Evolutionary conservation across 306 rosid genomes (phyloP), one percentile per base, ranked within the genome.

Genomic region (Citrullus colocynthis): DNA sequence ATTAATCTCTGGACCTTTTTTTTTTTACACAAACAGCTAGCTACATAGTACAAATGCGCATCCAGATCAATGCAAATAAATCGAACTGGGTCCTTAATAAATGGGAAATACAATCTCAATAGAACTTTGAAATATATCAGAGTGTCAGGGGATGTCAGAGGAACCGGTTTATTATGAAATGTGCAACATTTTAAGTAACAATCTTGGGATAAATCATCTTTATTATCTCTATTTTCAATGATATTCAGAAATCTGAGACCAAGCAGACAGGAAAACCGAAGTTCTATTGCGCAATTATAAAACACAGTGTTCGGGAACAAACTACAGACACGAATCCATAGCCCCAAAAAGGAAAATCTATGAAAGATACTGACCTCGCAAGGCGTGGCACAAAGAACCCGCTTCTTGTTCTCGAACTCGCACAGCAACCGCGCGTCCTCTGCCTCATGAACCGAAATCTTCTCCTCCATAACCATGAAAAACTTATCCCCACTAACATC

Each of bases 401-500:
- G 81, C 18, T 88, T 89, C 13, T 78, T 81, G 58, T 85, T 86
- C 74, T 87, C 86, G 75, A 95, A 80, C 64, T 95, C 93, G 3
- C 84, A 80, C 71, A 95, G 80, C 83, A 95, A 54, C 30, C 84
- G 80, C 2, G 97, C 97, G 78, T 95, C 98, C 84, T 92, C 98
- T 0, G 96, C 89, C 42, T 90, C 87, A 41, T 95, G 98, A 54
- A 95, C 89, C 3, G 86, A 85, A 2, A 88, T 86, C 78, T 75
- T 88, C 78, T 89, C 90, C 49, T 85, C 95, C 57, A 59, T 58
- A 2, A 86, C 92, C 97, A 95, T 84, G 13, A 85, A 87, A 62
- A 95, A 95, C 82, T 77, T 82, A 0, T 90, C 96, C 9, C 97
- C 98, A 1, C 78, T 32, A 1, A 17, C 75, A 75, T 86, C 90